Conservation (phyloP, 495 filamentous ascomycete genomes). For the Apodospora peruviana region DNA sequence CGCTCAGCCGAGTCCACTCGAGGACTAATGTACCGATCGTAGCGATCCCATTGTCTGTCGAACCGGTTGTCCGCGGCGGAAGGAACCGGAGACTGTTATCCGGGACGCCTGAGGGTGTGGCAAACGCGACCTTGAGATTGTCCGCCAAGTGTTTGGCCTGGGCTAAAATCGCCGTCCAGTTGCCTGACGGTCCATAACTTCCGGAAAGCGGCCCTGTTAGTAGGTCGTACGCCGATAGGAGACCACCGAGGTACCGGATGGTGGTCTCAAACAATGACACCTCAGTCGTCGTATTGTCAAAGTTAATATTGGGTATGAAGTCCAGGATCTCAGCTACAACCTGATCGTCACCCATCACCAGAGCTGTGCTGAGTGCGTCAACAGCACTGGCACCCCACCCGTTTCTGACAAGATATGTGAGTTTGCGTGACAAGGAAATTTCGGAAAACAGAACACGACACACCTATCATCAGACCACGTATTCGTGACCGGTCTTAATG, state of each 20-base stretch:
- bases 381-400: conserved; percentile 83
- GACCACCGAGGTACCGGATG: conserved; percentile 77
- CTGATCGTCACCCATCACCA: conserved; percentile 66
- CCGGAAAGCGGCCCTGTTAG: conserved; percentile 58
- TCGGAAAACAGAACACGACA: conserved; percentile 4
- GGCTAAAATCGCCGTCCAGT: conserved; percentile 45
- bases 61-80: conserved; percentile 40
- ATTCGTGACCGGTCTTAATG: conserved; percentile 65
- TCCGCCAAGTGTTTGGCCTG: conserved; percentile 69
- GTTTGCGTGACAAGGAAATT: not conserved
- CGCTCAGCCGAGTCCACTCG: conserved; percentile 80
- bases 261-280: conserved; percentile 88
- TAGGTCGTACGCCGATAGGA: conserved; percentile 79
- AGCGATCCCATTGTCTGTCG: conserved; percentile 60
- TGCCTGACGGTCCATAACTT: not conserved
- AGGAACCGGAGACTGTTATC: conserved; percentile 64
- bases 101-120: conserved; percentile 71
- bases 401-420: conserved; percentile 47
- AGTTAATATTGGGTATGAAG: conserved; percentile 65
- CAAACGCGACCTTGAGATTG: conserved; percentile 69
- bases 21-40: conserved; percentile 70
- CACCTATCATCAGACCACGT: conserved; percentile 64
- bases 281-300: conserved; percentile 47
- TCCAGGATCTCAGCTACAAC: conserved; percentile 65
- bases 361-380: conserved; percentile 75